A percentile compares a stretch with the other conserved stretches of the same genome.
Conservation (phyloP, 1,284 basidiomycete genomes). For the Meira nashicola region DNA sequence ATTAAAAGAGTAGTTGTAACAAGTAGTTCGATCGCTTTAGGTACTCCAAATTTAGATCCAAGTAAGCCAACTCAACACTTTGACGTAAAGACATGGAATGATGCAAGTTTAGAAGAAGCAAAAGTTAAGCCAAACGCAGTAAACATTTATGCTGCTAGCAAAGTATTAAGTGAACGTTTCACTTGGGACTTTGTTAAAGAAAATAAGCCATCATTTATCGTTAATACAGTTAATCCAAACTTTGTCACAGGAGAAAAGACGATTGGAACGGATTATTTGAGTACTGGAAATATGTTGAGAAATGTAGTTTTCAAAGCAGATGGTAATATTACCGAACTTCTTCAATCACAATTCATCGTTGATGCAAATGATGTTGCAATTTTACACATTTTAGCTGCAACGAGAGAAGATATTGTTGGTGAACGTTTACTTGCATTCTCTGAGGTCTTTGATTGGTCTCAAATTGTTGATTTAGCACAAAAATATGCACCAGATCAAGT, state of each 20-base stretch:
- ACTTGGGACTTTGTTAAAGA: slow-evolving; percentile 39
- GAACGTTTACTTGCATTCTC: slow-evolving; percentile 33
- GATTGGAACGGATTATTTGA: slow-evolving; percentile 33
- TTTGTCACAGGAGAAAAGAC: slow-evolving; percentile 31
- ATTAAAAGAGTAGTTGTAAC: neutral
- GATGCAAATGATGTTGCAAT: slow-evolving; percentile 39
- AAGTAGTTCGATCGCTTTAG: neutral
- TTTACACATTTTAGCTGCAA: slow-evolving; percentile 42
- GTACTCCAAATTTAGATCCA: neutral
- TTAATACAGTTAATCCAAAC: slow-evolving; percentile 38
- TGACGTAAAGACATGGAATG: neutral
- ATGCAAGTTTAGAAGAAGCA: neutral
- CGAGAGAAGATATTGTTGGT: slow-evolving; percentile 27
- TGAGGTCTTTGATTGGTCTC: slow-evolving; percentile 34
- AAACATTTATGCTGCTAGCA: slow-evolving; percentile 31
- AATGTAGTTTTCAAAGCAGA: slow-evolving; percentile 8
- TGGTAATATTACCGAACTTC: slow-evolving; percentile 38
- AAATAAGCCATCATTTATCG: slow-evolving; percentile 22
- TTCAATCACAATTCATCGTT: slow-evolving; percentile 44
- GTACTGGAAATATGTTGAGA: slow-evolving; percentile 28
- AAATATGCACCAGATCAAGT: no score
- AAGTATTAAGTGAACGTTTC: slow-evolving; percentile 43
- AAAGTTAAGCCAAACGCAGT: neutral
- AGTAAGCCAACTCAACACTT: neutral
- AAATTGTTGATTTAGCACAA: slow-evolving; percentile 20